Conservation (phyloP, 1,139 yeast genomes). For the Blastobotrys persicus region DNA sequence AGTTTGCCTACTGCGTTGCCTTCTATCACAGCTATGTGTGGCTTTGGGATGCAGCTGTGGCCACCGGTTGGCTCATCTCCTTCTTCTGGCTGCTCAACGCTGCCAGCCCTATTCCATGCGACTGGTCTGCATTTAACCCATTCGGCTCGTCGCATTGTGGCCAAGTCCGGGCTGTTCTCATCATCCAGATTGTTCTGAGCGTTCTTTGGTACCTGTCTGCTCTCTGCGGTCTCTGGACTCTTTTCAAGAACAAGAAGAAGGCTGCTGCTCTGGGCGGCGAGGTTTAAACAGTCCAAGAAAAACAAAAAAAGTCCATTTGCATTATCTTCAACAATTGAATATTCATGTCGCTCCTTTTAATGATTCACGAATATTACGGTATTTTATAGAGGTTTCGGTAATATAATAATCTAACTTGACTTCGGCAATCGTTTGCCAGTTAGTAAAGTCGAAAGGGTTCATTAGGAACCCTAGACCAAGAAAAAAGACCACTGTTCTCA, state of each 20-base stretch:
- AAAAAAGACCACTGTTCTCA: no score
- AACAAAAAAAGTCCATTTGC: neutral
- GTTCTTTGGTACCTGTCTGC: slow-evolving; percentile 32
- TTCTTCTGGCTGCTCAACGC: slow-evolving; percentile 35
- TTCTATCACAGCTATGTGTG: slow-evolving; percentile 27
- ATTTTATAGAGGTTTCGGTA: slow-evolving; percentile 1
- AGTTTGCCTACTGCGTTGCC: slow-evolving; percentile 31
- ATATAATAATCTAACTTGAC: neutral
- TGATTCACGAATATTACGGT: slow-evolving; percentile 5
- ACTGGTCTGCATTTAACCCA: slow-evolving; percentile 36
- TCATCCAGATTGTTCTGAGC: slow-evolving; percentile 30
- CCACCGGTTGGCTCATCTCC: slow-evolving; percentile 31
- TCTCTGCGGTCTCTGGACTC: slow-evolving; percentile 24
- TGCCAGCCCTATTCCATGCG: slow-evolving; percentile 30
- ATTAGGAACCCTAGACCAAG: no score
- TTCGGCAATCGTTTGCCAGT: no score
- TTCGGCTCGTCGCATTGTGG: slow-evolving; percentile 34
- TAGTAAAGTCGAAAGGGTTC: no score
- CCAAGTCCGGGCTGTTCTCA: slow-evolving; percentile 33
- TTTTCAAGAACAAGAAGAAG: slow-evolving; percentile 20
- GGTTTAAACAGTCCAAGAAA: slow-evolving; percentile 9
- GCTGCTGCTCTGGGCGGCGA: slow-evolving; percentile 12
- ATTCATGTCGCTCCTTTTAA: slow-evolving; percentile 9
- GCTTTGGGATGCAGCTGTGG: slow-evolving; percentile 32
- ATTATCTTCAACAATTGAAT: neutral